These are phyloP conservation scores for Ilyonectria destructans DNA, from an alignment of 2,329 filamentous ascomycete genomes.

Conservation along the genomic window DNA sequence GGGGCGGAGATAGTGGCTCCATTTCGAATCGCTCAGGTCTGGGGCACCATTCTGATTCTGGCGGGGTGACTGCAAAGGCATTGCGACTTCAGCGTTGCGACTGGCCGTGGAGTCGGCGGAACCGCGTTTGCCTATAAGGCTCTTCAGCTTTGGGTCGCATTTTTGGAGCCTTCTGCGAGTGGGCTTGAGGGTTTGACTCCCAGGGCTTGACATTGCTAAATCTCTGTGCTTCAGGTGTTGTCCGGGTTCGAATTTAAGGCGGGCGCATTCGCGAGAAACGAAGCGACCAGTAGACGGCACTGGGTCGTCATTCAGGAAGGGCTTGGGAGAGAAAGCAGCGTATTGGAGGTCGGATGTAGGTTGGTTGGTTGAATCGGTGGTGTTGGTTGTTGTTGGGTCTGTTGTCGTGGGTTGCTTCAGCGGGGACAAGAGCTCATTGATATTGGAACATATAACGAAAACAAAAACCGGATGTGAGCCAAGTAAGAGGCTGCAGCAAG, in stretches of 20 bases:
- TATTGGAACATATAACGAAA: constrained; percentile 37
- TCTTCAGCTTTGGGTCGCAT: constrained; percentile 50
- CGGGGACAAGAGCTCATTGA: constrained; percentile 11
- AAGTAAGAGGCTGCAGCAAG: constrained; percentile 19
- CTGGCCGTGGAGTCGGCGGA: constrained; percentile 48
- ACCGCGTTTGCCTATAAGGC: constrained; percentile 45
- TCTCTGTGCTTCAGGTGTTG: constrained; percentile 19
- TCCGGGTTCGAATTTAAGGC: constrained; percentile 29
- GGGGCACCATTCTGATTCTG: constrained; percentile 42
- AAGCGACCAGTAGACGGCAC: constrained; percentile 17
- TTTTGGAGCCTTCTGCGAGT: constrained; percentile 52
- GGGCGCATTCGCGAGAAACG: constrained; percentile 17
- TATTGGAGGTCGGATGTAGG: constrained; percentile 18
- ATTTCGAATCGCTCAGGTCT: constrained; percentile 50
- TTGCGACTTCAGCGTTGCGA: constrained; percentile 37
- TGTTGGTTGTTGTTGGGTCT: neutral
- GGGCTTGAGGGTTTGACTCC: constrained; percentile 46
- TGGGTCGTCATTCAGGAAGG: constrained; percentile 34
- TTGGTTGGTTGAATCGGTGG: neutral
- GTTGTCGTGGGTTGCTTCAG: neutral
- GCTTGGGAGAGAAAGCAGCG: constrained; percentile 22
- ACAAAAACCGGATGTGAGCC: constrained; percentile 38
- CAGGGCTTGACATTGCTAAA: constrained; percentile 15
- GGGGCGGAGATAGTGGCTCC: constrained; percentile 49
- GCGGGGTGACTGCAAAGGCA: constrained; percentile 41